These are phyloP conservation scores for Tieghemostelium lacteum DNA, from an alignment of 78 protist genomes.

Conservation along the genomic window DNA sequence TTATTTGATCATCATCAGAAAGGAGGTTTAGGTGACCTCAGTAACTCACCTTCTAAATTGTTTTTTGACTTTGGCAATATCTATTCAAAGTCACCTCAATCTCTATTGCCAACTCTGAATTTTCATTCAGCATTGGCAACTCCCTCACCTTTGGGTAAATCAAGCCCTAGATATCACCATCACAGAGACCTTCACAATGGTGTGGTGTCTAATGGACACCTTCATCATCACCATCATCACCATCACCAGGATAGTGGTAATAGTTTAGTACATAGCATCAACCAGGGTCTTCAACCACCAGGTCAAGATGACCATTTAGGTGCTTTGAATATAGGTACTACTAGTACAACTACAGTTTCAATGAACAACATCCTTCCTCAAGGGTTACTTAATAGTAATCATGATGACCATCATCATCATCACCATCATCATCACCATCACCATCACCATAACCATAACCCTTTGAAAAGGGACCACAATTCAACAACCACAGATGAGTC, in stretches of 20 bases:
- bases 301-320: slow-evolving; percentile 1
- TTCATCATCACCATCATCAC: slow-evolving; percentile 7
- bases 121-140: not conserved
- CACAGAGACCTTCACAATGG: no score
- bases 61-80: slow-evolving; percentile 38
- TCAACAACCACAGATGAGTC: no score
- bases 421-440: not conserved
- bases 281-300: not conserved
- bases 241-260: not conserved
- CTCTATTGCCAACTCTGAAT: slow-evolving; percentile 5
- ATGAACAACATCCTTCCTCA: not conserved
- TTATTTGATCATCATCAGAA: slow-evolving; percentile 6
- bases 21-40: no score
- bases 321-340: no score
- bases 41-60: slow-evolving; percentile 29
- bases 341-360: slow-evolving; percentile 4
- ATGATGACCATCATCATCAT: slow-evolving; percentile 11
- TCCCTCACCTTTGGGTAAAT: no score
- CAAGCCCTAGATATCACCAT: no score
- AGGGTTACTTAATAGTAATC: not conserved
- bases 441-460: not conserved
- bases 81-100: slow-evolving; percentile 53
- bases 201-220: no score
- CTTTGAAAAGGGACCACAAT: not conserved
- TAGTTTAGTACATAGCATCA: not conserved